Evolutionary conservation across 345 rosid genomes (phyloP).

Genomic region (Clausena lansium): DNA sequence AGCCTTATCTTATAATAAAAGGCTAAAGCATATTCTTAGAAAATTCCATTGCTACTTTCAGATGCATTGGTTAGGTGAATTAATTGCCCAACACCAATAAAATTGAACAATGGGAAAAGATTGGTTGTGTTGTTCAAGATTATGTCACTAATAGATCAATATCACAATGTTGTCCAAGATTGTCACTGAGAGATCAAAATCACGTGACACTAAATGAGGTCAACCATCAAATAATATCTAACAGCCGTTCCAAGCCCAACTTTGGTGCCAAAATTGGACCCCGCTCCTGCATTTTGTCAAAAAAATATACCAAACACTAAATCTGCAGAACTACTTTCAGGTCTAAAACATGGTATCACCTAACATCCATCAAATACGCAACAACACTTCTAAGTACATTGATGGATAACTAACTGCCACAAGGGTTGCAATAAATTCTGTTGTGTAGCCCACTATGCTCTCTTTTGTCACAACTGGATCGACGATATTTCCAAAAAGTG

Average conservation of each 20-base stretch:
- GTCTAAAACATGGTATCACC: not conserved
- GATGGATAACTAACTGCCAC: not conserved
- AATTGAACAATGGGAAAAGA: not conserved
- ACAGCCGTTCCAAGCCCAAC: not conserved
- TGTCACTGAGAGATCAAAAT: not conserved
- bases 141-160: not conserved
- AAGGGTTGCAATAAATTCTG: not conserved
- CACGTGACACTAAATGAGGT: not conserved
- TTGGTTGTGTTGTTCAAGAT: not conserved
- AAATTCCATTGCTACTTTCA: not conserved
- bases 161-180: not conserved
- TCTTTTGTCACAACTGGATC: not conserved
- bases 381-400: not conserved
- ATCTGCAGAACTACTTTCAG: not conserved
- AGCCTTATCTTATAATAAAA: no score
- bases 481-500: not conserved
- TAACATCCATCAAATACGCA: not conserved
- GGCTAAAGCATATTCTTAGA: conserved; percentile 9
- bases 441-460: not conserved
- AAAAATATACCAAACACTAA: not conserved
- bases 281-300: not conserved
- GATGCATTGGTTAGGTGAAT: not conserved
- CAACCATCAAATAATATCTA: not conserved
- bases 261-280: not conserved
- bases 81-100: no score